phyloP scores from a whole-genome alignment of 1,139 yeast species.

The Lodderomyces metapsilosis region DNA sequence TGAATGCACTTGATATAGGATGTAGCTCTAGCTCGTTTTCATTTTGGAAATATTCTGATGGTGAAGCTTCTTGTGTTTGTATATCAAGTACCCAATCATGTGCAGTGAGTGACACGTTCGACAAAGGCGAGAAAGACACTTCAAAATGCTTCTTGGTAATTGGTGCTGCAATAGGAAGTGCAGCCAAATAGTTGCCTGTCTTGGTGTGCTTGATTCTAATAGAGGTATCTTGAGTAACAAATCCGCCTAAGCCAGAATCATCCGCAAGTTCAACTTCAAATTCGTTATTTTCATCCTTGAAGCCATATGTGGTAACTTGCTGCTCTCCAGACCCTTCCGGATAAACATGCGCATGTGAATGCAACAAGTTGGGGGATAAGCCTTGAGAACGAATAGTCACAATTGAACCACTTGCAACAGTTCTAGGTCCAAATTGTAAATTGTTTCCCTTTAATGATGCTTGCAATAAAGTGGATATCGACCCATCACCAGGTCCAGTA shows the following conservation, averaged over 20 bases:
- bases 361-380: conserved; percentile 64
- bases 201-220: conserved; percentile 55
- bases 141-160: conserved; percentile 55
- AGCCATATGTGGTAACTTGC: conserved; percentile 76
- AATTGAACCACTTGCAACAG: conserved; percentile 58
- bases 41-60: conserved; percentile 46
- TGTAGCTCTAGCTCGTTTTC: conserved; percentile 46
- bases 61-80: conserved; percentile 54
- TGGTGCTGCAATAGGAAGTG: conserved; percentile 58
- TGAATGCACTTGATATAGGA: conserved; percentile 68
- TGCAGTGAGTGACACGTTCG: conserved; percentile 48
- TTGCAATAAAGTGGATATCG: conserved; percentile 69
- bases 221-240: conserved; percentile 44
- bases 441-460: conserved; percentile 59
- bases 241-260: conserved; percentile 16
- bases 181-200: conserved; percentile 58
- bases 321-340: conserved; percentile 76
- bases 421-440: conserved; percentile 57
- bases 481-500: conserved; percentile 79
- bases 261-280: conserved; percentile 53
- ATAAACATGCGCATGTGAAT: conserved; percentile 65
- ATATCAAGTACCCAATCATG: conserved; percentile 68
- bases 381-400: conserved; percentile 75
- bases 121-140: conserved; percentile 57
- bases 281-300: conserved; percentile 65